phyloP scores from a whole-genome alignment of 306 rosid genomes.

The Geum urbanum region DNA sequence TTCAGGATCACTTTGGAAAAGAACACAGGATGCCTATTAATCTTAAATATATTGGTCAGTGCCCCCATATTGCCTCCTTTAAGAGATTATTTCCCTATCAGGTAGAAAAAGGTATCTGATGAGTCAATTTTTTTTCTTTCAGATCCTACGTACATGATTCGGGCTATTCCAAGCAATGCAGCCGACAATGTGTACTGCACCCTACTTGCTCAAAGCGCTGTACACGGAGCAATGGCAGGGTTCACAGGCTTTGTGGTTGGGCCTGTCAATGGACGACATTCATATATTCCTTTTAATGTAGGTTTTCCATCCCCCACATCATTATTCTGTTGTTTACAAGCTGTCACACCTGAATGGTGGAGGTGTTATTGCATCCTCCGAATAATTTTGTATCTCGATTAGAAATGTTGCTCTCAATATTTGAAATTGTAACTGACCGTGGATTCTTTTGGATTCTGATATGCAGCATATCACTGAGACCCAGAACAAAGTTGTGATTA shows the following conservation, averaged over 20 bases:
- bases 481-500: conserved; percentile 74
- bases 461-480: conserved; percentile 69
- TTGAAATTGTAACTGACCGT: background rate
- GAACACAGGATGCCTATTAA: conserved; percentile 42
- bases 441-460: conserved; percentile 18
- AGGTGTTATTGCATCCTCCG: background rate
- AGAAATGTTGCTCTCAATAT: background rate
- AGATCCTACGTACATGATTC: conserved; percentile 97
- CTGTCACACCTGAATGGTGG: background rate
- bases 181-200: conserved; percentile 89
- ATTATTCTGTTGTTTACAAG: conserved; percentile 1
- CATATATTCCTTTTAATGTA: conserved; percentile 80
- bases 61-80: conserved; percentile 16
- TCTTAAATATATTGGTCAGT: conserved; percentile 82
- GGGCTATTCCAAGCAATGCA: conserved; percentile 86
- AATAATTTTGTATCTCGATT: background rate
- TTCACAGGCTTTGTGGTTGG: conserved; percentile 73
- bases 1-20: conserved; percentile 58
- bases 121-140: conserved; percentile 8
- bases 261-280: conserved; percentile 79
- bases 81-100: conserved; percentile 7
- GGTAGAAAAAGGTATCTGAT: conserved; percentile 10
- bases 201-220: conserved; percentile 86
- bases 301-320: conserved; percentile 13
- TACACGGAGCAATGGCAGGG: conserved; percentile 96